phyloP scores from a whole-genome alignment of 331 rosid species.

The Stylosanthes scabra region DNA sequence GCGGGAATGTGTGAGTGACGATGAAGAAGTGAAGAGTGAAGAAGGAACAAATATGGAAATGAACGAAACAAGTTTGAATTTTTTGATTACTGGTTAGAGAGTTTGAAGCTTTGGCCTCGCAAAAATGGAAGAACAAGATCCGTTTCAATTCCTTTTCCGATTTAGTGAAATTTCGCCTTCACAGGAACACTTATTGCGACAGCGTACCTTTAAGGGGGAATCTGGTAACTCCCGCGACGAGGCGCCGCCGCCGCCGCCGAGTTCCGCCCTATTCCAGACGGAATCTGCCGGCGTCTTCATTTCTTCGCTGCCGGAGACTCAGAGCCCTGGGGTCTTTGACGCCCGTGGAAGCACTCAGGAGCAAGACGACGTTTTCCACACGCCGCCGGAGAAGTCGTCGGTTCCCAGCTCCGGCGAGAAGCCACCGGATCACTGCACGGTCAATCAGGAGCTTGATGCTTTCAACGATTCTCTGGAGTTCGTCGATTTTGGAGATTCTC shows the following conservation, averaged over 20 bases:
- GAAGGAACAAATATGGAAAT: too few species aligned
- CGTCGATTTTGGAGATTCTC: conserved; percentile 18
- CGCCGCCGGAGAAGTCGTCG: conserved; percentile 54
- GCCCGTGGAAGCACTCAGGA: conserved; percentile 19
- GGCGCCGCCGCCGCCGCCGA: not conserved
- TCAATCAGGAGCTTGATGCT: not conserved
- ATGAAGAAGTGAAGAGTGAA: too few species aligned
- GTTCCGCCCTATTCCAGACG: not conserved
- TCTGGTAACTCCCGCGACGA: not conserved
- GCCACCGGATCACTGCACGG: not conserved
- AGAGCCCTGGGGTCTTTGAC: not conserved
- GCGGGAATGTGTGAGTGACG: too few species aligned
- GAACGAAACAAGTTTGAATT: too few species aligned
- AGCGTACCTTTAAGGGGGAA: conserved; percentile 5
- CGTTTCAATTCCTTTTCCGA: conserved; percentile 20
- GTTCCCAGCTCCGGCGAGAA: conserved; percentile 35
- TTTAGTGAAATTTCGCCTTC: conserved; percentile 29
- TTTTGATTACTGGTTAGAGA: not conserved
- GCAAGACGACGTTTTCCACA: conserved; percentile 58
- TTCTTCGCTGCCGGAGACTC: conserved; percentile 37
- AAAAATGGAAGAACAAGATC: not conserved
- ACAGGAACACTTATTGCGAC: conserved; percentile 26
- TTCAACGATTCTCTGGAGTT: conserved; percentile 1
- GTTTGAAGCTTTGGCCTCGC: not conserved
- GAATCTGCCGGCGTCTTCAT: conserved; percentile 26